These are phyloP conservation scores for Platanthera zijinensis DNA, from an alignment of 106 monocot genomes.

Conservation along the genomic window DNA sequence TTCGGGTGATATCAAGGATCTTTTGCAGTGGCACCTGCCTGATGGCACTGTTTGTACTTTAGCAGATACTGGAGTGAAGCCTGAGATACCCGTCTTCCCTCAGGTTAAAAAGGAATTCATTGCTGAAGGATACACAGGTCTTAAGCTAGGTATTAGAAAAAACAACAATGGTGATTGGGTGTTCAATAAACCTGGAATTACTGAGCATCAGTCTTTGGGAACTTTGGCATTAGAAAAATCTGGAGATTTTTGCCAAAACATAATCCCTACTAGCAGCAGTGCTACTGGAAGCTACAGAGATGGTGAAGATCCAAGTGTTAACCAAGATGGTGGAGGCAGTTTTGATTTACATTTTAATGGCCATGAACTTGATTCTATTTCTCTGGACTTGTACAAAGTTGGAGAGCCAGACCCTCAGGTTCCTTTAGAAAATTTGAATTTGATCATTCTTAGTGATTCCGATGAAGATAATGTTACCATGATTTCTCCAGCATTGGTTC, in stretches of 20 bases:
- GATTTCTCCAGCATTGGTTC: conserved; percentile 17
- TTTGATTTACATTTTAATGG: conserved; percentile 28
- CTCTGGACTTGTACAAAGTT: conserved; percentile 16
- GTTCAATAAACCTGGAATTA: conserved; percentile 36
- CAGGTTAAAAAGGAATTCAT: conserved; percentile 41
- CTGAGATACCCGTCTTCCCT: conserved; percentile 16
- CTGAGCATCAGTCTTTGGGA: conserved; percentile 19
- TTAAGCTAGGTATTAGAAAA: conserved; percentile 47
- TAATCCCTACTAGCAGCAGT: conserved; percentile 34
- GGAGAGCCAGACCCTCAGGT: conserved; percentile 11
- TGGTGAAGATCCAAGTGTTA: conserved; percentile 47
- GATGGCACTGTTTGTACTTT: conserved; percentile 47
- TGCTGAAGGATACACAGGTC: conserved; percentile 29
- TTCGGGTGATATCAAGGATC: conserved; percentile 36
- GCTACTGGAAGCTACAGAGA: conserved; percentile 41
- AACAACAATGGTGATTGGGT: conserved; percentile 48
- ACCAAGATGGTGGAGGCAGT: conserved; percentile 42
- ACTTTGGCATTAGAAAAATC: conserved; percentile 17
- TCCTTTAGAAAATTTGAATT: conserved; percentile 23
- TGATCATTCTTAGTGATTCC: conserved; percentile 84
- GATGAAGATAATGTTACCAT: conserved; percentile 56
- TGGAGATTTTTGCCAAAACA: conserved; percentile 20
- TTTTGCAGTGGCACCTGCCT: conserved; percentile 74
- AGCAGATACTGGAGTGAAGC: conserved; percentile 21
- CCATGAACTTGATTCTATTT: conserved; percentile 37